A percentile compares a stretch with the other conserved stretches of the same genome.
Evolutionary conservation across 768 basidiomycete species (phyloP).

Genomic region (Coprinopsis sp.): DNA sequence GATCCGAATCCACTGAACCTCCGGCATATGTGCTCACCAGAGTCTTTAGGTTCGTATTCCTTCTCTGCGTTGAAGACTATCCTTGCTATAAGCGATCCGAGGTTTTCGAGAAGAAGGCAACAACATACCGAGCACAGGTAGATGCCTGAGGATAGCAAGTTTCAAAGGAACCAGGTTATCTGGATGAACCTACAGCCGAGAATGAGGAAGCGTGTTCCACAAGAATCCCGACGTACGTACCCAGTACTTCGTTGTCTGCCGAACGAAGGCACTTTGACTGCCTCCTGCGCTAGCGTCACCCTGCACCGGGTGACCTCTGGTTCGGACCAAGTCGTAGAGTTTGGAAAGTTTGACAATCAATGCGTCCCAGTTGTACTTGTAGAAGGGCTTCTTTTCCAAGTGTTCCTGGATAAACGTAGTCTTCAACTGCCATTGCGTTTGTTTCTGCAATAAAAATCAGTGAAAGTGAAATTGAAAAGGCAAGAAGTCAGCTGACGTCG

Average conservation of each 20-base stretch:
- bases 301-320: constrained; percentile 88
- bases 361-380: constrained; percentile 94
- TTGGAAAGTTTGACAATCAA: constrained; percentile 95
- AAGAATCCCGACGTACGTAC: constrained; percentile 33
- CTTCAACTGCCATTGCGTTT: constrained; percentile 79
- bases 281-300: constrained; percentile 95
- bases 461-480: background rate
- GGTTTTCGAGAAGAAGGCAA: too few relatives aligned
- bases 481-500: constrained; percentile 52
- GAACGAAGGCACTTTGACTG: constrained; percentile 93
- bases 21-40: constrained; percentile 50
- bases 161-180: constrained; percentile 95
- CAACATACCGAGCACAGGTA: constrained; percentile 82
- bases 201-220: background rate
- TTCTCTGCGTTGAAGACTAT: constrained; percentile 92
- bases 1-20: background rate
- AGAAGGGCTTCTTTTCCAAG: constrained; percentile 92
- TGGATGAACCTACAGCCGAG: constrained; percentile 58
- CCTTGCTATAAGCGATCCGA: too few relatives aligned
- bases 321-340: constrained; percentile 91
- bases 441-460: constrained; percentile 59
- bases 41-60: constrained; percentile 82
- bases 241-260: constrained; percentile 99
- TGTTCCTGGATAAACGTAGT: constrained; percentile 86
- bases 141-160: constrained; percentile 83